Conservation (phyloP, 352 stramenopile species). For the Globisporangium acanthophoron region DNA sequence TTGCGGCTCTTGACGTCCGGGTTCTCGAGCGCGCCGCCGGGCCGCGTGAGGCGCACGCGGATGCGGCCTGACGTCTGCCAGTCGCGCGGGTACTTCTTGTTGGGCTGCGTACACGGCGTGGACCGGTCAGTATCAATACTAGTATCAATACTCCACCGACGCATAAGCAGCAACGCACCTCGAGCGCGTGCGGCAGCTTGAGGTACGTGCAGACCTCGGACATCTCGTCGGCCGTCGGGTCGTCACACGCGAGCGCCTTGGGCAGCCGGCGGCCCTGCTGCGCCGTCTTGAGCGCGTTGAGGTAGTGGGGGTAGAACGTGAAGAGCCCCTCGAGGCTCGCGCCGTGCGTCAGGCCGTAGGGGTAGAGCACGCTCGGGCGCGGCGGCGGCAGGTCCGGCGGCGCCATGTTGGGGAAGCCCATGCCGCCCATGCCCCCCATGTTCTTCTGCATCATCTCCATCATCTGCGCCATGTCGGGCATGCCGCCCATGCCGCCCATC, state of each 20-base stretch:
- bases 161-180: conserved; percentile 23
- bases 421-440: conserved; percentile 31
- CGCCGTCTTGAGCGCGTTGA: conserved; percentile 80
- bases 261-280: conserved; percentile 68
- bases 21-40: conserved; percentile 60
- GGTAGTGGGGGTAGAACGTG: conserved; percentile 87
- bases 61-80: conserved; percentile 67
- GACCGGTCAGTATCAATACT: neutral
- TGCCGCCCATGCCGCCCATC: conserved; percentile 41
- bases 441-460: conserved; percentile 40
- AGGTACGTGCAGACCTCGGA: conserved; percentile 80
- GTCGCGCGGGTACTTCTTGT: conserved; percentile 82
- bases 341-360: conserved; percentile 53
- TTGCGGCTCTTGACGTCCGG: conserved; percentile 54
- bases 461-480: conserved; percentile 37
- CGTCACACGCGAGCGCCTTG: conserved; percentile 60
- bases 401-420: conserved; percentile 37
- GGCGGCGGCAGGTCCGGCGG: conserved; percentile 23
- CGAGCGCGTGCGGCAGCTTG: conserved; percentile 73
- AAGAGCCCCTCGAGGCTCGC: conserved; percentile 49
- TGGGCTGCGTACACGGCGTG: conserved; percentile 20
- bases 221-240: conserved; percentile 75
- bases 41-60: conserved; percentile 59
- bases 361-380: conserved; percentile 64
- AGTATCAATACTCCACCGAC: neutral